phyloP scores from a whole-genome alignment of 768 basidiomycete species.

The Trametes punicea region DNA sequence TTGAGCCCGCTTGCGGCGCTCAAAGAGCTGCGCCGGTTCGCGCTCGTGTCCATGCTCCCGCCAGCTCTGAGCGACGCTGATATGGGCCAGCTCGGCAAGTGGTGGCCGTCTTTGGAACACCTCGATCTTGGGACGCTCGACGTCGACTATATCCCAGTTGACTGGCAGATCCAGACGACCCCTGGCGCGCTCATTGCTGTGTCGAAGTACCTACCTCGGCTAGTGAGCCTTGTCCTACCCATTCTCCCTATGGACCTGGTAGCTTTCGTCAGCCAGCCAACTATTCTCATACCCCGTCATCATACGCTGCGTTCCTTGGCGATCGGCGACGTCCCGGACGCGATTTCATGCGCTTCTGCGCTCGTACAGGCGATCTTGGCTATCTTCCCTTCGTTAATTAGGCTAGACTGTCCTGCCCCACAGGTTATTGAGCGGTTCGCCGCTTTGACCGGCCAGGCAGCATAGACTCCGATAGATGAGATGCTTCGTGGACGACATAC shows the following conservation, averaged over 20 bases:
- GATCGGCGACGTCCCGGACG: slow-evolving; percentile 23
- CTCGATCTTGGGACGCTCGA: slow-evolving; percentile 27
- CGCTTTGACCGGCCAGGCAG: neutral
- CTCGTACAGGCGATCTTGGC: slow-evolving; percentile 1
- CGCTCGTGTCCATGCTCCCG: slow-evolving; percentile 24
- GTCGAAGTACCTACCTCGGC: slow-evolving; percentile 24
- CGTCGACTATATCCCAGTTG: slow-evolving; percentile 16
- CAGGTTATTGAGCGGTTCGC: slow-evolving; percentile 9
- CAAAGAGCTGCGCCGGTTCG: slow-evolving; percentile 25
- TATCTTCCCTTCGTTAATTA: slow-evolving; percentile 11
- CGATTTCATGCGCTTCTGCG: neutral
- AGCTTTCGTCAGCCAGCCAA: neutral
- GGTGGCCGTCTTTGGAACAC: slow-evolving; percentile 30
- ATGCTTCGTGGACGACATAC: neutral
- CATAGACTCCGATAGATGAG: neutral
- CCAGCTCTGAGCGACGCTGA: slow-evolving; percentile 28
- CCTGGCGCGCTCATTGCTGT: slow-evolving; percentile 21
- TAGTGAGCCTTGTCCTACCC: slow-evolving; percentile 19
- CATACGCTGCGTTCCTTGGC: slow-evolving; percentile 17
- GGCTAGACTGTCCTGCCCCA: slow-evolving; percentile 1
- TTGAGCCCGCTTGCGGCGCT: slow-evolving; percentile 28
- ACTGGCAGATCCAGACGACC: slow-evolving; percentile 19
- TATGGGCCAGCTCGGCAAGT: slow-evolving; percentile 24
- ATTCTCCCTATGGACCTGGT: slow-evolving; percentile 23
- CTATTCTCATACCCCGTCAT: slow-evolving; percentile 11